Conservation (phyloP, 2,329 filamentous ascomycete genomes). For the Aspergillus chevalieri region DNA sequence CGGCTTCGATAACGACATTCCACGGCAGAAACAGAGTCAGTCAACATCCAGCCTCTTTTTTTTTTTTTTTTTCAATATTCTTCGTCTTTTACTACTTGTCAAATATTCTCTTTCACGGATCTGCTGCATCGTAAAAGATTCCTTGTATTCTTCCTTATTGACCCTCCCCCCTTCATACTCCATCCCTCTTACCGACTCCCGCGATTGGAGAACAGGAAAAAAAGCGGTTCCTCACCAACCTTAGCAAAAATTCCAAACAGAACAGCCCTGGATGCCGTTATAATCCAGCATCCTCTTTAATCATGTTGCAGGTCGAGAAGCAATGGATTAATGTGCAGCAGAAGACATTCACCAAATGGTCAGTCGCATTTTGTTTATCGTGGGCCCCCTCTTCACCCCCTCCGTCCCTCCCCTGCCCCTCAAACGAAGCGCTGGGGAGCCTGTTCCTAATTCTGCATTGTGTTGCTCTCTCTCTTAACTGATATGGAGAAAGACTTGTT, state of each 20-base stretch:
- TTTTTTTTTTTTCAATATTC: too few species aligned
- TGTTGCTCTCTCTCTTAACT: background rate
- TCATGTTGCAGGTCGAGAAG: conserved; percentile 51
- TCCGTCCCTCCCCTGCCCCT: background rate
- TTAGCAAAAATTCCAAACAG: background rate
- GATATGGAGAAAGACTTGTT: background rate
- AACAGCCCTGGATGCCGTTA: conserved; percentile 26
- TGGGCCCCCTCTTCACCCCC: background rate
- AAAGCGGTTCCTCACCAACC: conserved; percentile 15
- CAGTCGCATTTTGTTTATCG: conserved; percentile 5
- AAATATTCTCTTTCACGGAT: background rate
- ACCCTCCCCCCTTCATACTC: background rate
- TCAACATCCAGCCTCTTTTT: too few species aligned
- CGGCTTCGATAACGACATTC: too few species aligned
- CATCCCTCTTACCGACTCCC: background rate
- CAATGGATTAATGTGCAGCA: conserved; percentile 76
- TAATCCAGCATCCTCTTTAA: conserved; percentile 10
- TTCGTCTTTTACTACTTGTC: background rate
- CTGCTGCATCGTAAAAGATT: background rate
- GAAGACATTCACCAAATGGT: conserved; percentile 99
- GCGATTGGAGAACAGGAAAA: conserved; percentile 1
- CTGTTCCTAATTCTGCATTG: background rate
- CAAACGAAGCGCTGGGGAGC: background rate
- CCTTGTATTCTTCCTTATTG: too few species aligned
- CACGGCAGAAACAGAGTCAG: too few species aligned